Percentiles rank a stretch among this genome's conserved stretches.
Evolutionary conservation across 2,329 filamentous ascomycete genomes (phyloP).

Genomic region (Elsinoe necatrix): DNA sequence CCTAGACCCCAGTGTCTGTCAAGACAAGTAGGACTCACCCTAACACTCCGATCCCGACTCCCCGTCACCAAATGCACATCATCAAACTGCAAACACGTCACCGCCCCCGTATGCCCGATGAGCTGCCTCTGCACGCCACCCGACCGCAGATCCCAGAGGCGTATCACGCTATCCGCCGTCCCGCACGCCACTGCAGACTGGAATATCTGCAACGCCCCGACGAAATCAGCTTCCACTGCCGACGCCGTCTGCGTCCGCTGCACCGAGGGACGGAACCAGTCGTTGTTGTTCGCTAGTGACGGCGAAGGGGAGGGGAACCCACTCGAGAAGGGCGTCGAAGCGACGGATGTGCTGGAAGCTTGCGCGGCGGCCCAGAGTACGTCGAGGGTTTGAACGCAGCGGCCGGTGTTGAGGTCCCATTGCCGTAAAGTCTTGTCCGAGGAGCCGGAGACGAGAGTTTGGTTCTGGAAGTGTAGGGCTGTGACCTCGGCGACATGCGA

Average conservation of each 20-base stretch:
- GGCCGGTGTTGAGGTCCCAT: conserved; percentile 96
- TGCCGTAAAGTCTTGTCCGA: conserved; percentile 95
- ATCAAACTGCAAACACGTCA: conserved; percentile 93
- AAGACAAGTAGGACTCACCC: conserved; percentile 54
- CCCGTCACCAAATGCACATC: conserved; percentile 91
- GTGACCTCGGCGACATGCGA: conserved; percentile 93
- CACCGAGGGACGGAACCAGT: conserved; percentile 63
- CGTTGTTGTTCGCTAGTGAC: conserved; percentile 17
- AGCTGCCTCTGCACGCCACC: conserved; percentile 95
- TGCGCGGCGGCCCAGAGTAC: conserved; percentile 97
- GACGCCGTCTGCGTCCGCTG: conserved; percentile 43
- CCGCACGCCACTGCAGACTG: conserved; percentile 92
- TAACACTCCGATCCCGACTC: conserved; percentile 82
- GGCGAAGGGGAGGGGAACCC: background rate
- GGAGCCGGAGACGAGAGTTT: conserved; percentile 88
- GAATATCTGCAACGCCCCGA: conserved; percentile 90
- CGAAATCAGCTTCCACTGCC: conserved; percentile 72
- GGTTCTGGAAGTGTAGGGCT: conserved; percentile 79
- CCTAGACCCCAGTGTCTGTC: background rate
- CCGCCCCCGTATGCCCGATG: conserved; percentile 88
- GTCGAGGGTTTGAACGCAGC: conserved; percentile 93
- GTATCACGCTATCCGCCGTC: conserved; percentile 93
- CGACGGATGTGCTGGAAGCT: conserved; percentile 56
- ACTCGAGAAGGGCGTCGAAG: conserved; percentile 19
- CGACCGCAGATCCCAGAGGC: conserved; percentile 91